Evolutionary conservation across 2,329 filamentous ascomycete species (phyloP).

Genomic region (Ophiosphaerella narmari): DNA sequence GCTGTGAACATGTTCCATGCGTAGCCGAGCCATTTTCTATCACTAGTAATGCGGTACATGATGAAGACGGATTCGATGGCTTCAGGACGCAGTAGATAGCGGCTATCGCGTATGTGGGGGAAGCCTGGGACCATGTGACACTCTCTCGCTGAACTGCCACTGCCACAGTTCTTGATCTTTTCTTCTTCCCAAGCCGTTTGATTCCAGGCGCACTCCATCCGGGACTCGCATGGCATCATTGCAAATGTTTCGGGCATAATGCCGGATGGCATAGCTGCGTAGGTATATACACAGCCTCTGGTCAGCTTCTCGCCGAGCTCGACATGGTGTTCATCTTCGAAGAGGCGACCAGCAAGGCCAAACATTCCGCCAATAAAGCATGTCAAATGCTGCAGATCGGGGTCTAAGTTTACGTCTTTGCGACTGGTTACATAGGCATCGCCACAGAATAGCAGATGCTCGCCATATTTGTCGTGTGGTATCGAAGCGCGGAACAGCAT

Average conservation of each 20-base stretch:
- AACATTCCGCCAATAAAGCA: slow-evolving; percentile 69
- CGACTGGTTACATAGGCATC: slow-evolving; percentile 36
- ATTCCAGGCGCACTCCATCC: slow-evolving; percentile 57
- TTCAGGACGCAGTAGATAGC: slow-evolving; percentile 58
- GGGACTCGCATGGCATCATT: slow-evolving; percentile 53
- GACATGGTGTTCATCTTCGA: slow-evolving; percentile 57
- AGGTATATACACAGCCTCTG: slow-evolving; percentile 66
- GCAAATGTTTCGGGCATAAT: slow-evolving; percentile 65
- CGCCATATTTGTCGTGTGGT: slow-evolving; percentile 28
- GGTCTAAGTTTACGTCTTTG: slow-evolving; percentile 34
- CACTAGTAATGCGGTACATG: slow-evolving; percentile 63
- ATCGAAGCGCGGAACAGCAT: slow-evolving; percentile 55
- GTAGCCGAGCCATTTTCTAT: slow-evolving; percentile 49
- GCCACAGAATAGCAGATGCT: slow-evolving; percentile 39
- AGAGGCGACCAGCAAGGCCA: slow-evolving; percentile 61
- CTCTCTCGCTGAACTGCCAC: slow-evolving; percentile 15
- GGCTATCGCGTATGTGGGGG: slow-evolving; percentile 45
- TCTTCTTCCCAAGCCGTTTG: slow-evolving; percentile 55
- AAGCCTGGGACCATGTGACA: slow-evolving; percentile 47
- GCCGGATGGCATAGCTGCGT: slow-evolving; percentile 59
- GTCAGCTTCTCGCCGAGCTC: slow-evolving; percentile 62
- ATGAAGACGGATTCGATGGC: slow-evolving; percentile 65
- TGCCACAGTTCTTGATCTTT: slow-evolving; percentile 27
- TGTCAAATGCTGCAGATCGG: slow-evolving; percentile 62
- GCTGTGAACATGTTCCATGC: slow-evolving; percentile 57